Evolutionary conservation across 108 stramenopile genomes (phyloP).

Genomic region (Ochromonas danica): DNA sequence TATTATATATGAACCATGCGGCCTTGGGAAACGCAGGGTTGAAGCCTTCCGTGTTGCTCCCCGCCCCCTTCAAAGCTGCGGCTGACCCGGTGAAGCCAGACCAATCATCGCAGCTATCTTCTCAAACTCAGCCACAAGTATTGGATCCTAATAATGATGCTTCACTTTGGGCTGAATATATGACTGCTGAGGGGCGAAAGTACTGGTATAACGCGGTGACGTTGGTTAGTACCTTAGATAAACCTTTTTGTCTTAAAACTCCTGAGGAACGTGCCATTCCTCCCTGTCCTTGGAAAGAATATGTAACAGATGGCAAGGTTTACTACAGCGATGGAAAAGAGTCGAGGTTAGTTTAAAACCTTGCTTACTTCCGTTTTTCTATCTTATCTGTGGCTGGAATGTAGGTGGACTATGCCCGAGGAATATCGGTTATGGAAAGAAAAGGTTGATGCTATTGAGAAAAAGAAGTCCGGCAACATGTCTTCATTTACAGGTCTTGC

Average conservation of each 20-base stretch:
- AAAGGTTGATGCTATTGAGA: constrained; percentile 40
- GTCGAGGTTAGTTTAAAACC: neutral
- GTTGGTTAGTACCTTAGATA: constrained; percentile 51
- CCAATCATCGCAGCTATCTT: neutral
- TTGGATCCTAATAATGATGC: constrained; percentile 12
- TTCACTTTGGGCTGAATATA: constrained; percentile 52
- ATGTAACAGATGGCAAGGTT: constrained; percentile 51
- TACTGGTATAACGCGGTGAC: constrained; percentile 58
- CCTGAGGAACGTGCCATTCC: constrained; percentile 45
- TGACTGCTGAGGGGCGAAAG: constrained; percentile 44
- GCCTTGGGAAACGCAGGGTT: neutral
- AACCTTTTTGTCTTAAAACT: constrained; percentile 41
- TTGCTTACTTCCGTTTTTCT: neutral
- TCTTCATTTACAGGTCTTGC: constrained; percentile 5
- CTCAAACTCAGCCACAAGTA: no score
- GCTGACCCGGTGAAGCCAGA: neutral
- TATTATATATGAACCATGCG: neutral
- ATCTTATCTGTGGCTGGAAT: neutral
- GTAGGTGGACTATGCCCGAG: constrained; percentile 53
- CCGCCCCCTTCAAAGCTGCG: neutral
- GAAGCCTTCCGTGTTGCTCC: neutral
- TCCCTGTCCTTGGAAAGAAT: constrained; percentile 57
- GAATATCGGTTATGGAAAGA: constrained; percentile 44
- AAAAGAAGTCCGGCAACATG: constrained; percentile 24
- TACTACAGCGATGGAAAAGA: constrained; percentile 58